A percentile compares a stretch with the other conserved stretches of the same genome.
Conservation (phyloP, 257 asterid genomes). For the Forsythia viridissima region DNA sequence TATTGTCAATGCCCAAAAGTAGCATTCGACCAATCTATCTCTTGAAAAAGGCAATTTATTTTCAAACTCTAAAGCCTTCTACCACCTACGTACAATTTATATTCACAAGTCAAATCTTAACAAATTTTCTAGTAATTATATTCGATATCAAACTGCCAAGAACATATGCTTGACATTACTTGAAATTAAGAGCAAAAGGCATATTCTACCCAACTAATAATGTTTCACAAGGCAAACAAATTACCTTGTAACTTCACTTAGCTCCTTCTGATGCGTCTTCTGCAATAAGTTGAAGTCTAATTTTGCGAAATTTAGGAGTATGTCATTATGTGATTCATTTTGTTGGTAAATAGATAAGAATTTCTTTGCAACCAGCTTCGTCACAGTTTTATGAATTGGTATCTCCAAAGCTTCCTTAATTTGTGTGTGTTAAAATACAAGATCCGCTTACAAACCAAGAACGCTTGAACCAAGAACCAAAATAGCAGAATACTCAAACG, state of each 20-base stretch:
- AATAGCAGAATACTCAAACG: no score
- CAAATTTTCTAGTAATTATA: no score
- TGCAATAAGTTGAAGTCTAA: neutral
- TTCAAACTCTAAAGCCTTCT: slow-evolving; percentile 17
- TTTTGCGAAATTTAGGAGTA: neutral
- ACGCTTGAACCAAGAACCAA: no score
- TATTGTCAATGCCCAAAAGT: slow-evolving; percentile 15
- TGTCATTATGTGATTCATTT: neutral
- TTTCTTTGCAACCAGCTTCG: neutral
- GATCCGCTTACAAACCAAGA: no score
- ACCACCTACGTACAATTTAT: slow-evolving; percentile 14
- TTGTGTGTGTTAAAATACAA: neutral
- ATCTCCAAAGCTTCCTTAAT: neutral
- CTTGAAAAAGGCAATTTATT: slow-evolving; percentile 7
- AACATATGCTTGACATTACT: no score
- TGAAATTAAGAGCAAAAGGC: no score
- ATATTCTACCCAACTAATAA: no score
- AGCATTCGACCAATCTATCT: slow-evolving; percentile 27
- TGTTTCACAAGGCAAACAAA: neutral
- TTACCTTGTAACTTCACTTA: neutral
- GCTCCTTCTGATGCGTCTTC: neutral
- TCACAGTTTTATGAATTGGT: slow-evolving; percentile 9
- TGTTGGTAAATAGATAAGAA: neutral
- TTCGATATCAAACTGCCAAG: no score
- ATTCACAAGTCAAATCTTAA: neutral